Percentiles rank a stretch among this genome's conserved stretches.
Conservation (phyloP, 2,329 filamentous ascomycete genomes). For the Arthrobotrys entomopaga region DNA sequence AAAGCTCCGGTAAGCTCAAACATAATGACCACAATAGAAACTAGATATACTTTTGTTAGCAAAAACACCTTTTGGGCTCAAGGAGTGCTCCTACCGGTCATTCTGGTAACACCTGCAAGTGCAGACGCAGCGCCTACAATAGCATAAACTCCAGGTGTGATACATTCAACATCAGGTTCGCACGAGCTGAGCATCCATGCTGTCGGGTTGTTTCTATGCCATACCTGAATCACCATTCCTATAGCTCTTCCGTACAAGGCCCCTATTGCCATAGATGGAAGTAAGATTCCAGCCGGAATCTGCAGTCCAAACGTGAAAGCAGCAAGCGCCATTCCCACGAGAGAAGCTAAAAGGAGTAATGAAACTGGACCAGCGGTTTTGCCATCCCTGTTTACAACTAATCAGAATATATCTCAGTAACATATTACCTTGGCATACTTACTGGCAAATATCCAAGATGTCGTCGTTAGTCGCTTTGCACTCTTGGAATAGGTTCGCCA, state of each 20-base stretch:
- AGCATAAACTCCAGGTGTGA: conserved; percentile 94
- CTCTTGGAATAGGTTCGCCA: conserved; percentile 90
- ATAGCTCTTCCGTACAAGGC: conserved; percentile 88
- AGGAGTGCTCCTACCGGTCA: conserved; percentile 69
- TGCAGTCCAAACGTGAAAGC: conserved; percentile 91
- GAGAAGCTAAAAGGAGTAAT: conserved; percentile 80
- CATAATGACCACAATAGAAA: conserved; percentile 99
- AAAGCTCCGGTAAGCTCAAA: conserved; percentile 97
- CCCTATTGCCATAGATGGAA: conserved; percentile 95
- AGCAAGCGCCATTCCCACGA: conserved; percentile 85
- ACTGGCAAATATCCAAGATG: conserved; percentile 86
- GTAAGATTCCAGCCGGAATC: conserved; percentile 92
- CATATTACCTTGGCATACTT: not conserved
- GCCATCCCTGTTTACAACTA: conserved; percentile 18
- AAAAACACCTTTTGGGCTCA: not conserved
- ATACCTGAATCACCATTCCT: conserved; percentile 87
- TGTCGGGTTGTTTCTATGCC: conserved; percentile 80
- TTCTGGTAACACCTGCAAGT: conserved; percentile 90
- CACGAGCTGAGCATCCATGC: conserved; percentile 82
- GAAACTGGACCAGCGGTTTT: conserved; percentile 80
- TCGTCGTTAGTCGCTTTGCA: conserved; percentile 85
- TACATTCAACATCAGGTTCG: conserved; percentile 84
- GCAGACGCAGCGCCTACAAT: conserved; percentile 95
- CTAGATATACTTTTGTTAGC: conserved; percentile 60
- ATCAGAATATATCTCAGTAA: no score